Conservation (phyloP, 75 land plant species). For the Cunninghamia lanceolata region DNA sequence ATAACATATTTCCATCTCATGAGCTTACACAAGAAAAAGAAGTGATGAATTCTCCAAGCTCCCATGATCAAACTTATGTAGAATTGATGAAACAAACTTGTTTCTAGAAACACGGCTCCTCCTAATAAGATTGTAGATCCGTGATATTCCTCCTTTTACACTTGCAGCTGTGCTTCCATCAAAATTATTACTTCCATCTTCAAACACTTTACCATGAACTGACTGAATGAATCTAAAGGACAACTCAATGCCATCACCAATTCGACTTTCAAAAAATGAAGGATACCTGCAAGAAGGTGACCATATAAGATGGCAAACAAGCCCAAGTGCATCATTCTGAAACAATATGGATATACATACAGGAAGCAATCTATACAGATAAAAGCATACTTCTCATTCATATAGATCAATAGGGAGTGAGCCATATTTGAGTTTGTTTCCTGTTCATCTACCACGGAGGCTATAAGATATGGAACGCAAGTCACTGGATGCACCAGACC, state of each 20-base stretch:
- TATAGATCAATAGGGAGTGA: constrained; percentile 77
- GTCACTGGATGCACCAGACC: constrained; percentile 99
- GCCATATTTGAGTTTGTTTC: constrained; percentile 89
- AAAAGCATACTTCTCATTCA: constrained; percentile 86
- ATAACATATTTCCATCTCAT: background rate
- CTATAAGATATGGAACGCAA: constrained; percentile 94
- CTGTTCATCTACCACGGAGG: constrained; percentile 88
- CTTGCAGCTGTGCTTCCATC: constrained; percentile 35
- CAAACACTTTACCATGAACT: constrained; percentile 19
- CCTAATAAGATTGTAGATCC: constrained; percentile 87
- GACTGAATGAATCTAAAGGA: constrained; percentile 75
- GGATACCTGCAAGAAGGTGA: constrained; percentile 75
- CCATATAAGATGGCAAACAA: constrained; percentile 6
- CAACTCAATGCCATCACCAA: constrained; percentile 94
- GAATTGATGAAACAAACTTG: constrained; percentile 87
- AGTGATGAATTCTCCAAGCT: constrained; percentile 41
- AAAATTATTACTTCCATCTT: constrained; percentile 33
- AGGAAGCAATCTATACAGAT: background rate
- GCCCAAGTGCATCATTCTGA: background rate
- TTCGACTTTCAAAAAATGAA: constrained; percentile 90
- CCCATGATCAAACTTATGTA: constrained; percentile 85
- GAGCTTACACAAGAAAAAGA: constrained; percentile 80
- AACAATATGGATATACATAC: background rate
- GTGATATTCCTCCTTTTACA: constrained; percentile 78
- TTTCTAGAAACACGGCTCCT: constrained; percentile 80